Conservation (phyloP, 306 rosid genomes). For the Amphicarpaea edgeworthii region DNA sequence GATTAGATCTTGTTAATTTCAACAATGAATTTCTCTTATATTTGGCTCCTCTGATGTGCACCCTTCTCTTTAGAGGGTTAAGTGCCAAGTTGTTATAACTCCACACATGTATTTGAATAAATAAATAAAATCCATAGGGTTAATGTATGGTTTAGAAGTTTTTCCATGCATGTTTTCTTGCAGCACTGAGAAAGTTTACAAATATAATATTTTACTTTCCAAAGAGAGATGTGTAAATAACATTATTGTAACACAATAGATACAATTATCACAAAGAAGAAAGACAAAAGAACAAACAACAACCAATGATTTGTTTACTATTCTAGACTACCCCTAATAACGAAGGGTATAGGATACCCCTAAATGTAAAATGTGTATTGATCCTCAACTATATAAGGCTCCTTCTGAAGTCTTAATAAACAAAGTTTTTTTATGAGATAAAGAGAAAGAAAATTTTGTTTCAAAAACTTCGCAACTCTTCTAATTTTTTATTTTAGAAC, state of each 20-base stretch:
- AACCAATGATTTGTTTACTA: conserved; percentile 5
- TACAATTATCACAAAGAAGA: conserved; percentile 8
- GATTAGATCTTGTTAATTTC: conserved; percentile 1
- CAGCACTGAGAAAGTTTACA: conserved; percentile 20
- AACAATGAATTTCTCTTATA: conserved; percentile 6
- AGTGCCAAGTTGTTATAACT: background rate
- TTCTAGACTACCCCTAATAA: too few species aligned
- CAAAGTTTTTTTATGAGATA: too few species aligned
- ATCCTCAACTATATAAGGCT: too few species aligned
- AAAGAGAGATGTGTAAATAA: too few species aligned
- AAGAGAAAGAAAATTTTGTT: too few species aligned
- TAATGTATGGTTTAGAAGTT: background rate
- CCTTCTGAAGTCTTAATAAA: too few species aligned
- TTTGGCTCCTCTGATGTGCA: background rate
- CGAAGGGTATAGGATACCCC: too few species aligned
- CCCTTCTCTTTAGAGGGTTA: background rate
- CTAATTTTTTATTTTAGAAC: too few species aligned
- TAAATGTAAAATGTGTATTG: too few species aligned
- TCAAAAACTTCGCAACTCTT: too few species aligned
- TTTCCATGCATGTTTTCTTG: conserved; percentile 1
- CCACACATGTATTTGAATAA: background rate
- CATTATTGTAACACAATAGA: background rate
- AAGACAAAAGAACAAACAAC: background rate
- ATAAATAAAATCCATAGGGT: background rate
- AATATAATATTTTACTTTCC: background rate